These are phyloP conservation scores for Paracorniculantispora psalliotae DNA, from an alignment of 2,329 filamentous ascomycete genomes.

Conservation along the genomic window DNA sequence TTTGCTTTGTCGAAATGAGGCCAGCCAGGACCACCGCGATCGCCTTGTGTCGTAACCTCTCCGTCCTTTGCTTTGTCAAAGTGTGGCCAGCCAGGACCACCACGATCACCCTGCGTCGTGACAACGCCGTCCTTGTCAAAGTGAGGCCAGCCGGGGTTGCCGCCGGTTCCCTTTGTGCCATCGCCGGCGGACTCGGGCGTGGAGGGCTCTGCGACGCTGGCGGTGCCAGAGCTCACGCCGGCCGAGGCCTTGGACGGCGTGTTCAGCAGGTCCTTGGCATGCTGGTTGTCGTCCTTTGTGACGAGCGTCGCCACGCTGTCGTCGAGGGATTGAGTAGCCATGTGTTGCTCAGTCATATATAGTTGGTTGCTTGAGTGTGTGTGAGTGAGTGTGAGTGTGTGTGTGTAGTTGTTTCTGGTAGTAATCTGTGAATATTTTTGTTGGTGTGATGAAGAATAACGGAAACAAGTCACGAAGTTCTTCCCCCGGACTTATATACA, in stretches of 20 bases:
- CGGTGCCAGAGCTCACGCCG: constrained; percentile 3
- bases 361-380: not conserved
- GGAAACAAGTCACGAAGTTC: not conserved
- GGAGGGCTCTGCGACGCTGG: not conserved
- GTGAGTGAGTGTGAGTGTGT: not conserved
- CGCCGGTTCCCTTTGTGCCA: not conserved
- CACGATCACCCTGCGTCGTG: no score
- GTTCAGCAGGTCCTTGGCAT: not conserved
- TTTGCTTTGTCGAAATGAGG: not conserved
- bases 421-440: not conserved
- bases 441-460: not conserved
- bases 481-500: not conserved
- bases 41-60: not conserved
- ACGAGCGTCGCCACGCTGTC: constrained; percentile 6
- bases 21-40: not conserved
- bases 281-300: not conserved
- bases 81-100: not conserved
- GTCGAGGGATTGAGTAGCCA: not conserved
- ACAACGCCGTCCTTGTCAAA: not conserved
- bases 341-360: not conserved
- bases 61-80: not conserved
- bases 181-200: not conserved
- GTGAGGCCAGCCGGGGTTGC: not conserved
- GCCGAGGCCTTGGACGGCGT: not conserved
- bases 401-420: not conserved